These are phyloP conservation scores for Pyrus betulifolia DNA, from an alignment of 306 rosid genomes.

Conservation along the genomic window DNA sequence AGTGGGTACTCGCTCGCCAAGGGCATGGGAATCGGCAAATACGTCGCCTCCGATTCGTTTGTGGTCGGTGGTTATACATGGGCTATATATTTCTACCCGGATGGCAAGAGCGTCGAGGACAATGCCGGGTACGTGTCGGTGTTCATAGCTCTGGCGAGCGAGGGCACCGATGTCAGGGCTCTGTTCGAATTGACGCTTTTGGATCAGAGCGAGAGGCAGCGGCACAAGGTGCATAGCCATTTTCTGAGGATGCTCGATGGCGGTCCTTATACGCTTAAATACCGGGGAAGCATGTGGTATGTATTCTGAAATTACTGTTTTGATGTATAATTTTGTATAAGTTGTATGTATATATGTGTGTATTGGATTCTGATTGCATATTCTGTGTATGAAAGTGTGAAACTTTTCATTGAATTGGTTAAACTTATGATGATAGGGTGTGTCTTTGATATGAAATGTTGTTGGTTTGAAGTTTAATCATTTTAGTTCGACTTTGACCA, in stretches of 20 bases:
- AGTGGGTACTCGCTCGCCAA: slow-evolving; percentile 43
- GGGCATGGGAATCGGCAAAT: slow-evolving; percentile 54
- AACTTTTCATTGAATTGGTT: not conserved
- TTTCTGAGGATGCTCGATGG: slow-evolving; percentile 44
- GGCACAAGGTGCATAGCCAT: slow-evolving; percentile 62
- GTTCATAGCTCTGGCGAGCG: slow-evolving; percentile 54
- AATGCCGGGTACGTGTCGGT: slow-evolving; percentile 45
- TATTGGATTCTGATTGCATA: not conserved
- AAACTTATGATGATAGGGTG: not conserved
- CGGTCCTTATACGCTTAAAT: slow-evolving; percentile 57
- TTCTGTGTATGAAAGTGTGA: not conserved
- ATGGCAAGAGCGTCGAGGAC: slow-evolving; percentile 52
- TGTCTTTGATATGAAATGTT: not conserved
- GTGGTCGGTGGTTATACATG: slow-evolving; percentile 50
- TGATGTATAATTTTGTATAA: not conserved
- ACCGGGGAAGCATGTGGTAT: slow-evolving; percentile 69
- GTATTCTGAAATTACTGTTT: not conserved
- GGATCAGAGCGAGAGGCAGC: slow-evolving; percentile 51
- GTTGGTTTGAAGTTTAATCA: not conserved
- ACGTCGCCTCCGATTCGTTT: slow-evolving; percentile 50
- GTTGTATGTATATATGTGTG: not conserved
- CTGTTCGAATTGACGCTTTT: slow-evolving; percentile 45
- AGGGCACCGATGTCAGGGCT: slow-evolving; percentile 56
- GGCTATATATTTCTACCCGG: slow-evolving; percentile 64
- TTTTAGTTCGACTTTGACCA: not conserved